Evolutionary conservation across 257 asterid species (phyloP).

Genomic region (Cynanchum wilfordii): DNA sequence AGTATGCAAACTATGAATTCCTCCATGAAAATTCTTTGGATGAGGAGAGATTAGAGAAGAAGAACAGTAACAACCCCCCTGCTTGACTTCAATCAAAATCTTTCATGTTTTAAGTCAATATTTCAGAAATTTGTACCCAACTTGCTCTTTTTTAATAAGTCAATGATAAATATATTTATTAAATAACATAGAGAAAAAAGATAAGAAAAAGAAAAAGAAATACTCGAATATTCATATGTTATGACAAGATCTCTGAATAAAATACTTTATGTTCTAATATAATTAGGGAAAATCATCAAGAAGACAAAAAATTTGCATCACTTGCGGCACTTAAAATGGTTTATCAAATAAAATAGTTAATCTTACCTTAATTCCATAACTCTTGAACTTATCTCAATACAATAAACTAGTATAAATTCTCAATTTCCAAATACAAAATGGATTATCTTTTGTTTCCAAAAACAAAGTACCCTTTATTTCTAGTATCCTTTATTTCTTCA

Average conservation of each 20-base stretch:
- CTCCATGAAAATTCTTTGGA: conserved; percentile 13
- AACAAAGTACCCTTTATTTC: too few species aligned
- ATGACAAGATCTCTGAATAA: too few species aligned
- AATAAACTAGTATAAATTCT: background rate
- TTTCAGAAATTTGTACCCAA: background rate
- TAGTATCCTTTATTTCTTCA: too few species aligned
- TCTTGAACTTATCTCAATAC: background rate
- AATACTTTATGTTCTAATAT: background rate
- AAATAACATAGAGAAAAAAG: background rate
- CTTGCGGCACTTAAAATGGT: background rate
- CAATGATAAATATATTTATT: background rate
- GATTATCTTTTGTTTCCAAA: too few species aligned
- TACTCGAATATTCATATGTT: too few species aligned
- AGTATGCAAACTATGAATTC: conserved; percentile 6
- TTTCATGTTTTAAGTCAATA: background rate
- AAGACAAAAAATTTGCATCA: background rate
- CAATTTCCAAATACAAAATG: background rate
- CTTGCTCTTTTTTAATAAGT: background rate
- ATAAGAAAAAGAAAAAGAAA: too few species aligned
- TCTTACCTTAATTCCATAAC: background rate
- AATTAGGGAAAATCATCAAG: background rate
- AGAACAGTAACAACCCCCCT: too few species aligned
- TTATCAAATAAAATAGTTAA: background rate
- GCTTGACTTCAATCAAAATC: background rate
- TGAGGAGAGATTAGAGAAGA: background rate